Evolutionary conservation across 2,329 filamentous ascomycete species (phyloP), one percentile per base, ranked within the genome.

Genomic region (Hypoxylon sp.): DNA sequence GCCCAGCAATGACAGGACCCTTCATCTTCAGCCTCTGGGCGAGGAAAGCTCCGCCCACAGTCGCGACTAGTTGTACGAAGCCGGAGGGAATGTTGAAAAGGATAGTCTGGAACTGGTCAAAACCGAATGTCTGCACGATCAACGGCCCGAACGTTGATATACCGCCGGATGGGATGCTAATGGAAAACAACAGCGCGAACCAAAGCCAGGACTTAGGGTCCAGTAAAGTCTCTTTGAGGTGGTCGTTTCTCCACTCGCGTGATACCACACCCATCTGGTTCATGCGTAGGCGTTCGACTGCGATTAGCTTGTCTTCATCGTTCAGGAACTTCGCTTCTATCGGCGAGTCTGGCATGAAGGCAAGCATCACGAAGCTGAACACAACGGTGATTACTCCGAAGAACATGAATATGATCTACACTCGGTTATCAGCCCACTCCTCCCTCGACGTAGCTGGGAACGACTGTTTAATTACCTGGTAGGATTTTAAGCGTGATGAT

Each of bases 131-230:
- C 67, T 84, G 75, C 36, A 86, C 79, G 62, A 86, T 85, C 14
- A 86, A 74, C 0, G 83, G 82, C 0, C 83, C 84, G 56, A 85
- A 86, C 0, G 82, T 84, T 2, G 82, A 81, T 45, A 83, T 83
- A 6, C 87, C 86, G 3, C 86, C 87, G 32, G 82, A 85, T 0
- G 87, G 86, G 6, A 89, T 76, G 50, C 71, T 73, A 42, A 89
- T 84, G 51, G 84, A 79, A 38, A 86, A 82, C 68, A 85, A 80
- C 76, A 86, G 78, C n/a, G 73, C 69, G 28, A 87, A 83, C 84
- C 85, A 87, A 26, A 85, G 76, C 84, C 85, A 89, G 0, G 86
- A 87, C 74, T 90, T 89, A n/a, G 80, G 67, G 63, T 89, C 87
- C 0, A 81, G 67, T 9, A 84, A 73, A 0, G 86, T 80, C 70